Percentiles rank a stretch among this genome's conserved stretches.
phyloP scores from a whole-genome alignment of 2,329 filamentous ascomycete genomes.

The Colletotrichum sp. region DNA sequence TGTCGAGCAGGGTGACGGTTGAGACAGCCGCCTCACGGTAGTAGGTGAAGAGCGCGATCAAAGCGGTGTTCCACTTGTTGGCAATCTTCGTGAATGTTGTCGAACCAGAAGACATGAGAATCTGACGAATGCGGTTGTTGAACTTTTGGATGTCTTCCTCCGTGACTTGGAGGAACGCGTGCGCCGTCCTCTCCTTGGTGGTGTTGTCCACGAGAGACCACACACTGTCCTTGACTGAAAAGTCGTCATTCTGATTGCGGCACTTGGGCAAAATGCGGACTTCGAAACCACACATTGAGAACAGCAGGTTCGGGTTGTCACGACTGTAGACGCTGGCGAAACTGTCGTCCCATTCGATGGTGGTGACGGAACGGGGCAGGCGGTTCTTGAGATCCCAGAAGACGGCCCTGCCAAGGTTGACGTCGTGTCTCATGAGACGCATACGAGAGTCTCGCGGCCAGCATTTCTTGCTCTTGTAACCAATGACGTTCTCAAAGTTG shows the following conservation, averaged over 20 bases:
- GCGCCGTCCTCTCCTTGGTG: slow-evolving; percentile 94
- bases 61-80: slow-evolving; percentile 98
- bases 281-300: slow-evolving; percentile 98
- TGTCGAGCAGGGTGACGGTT: slow-evolving; percentile 91
- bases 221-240: slow-evolving; percentile 95
- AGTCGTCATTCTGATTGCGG: slow-evolving; percentile 94
- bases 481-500: slow-evolving; percentile 99
- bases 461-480: slow-evolving; percentile 99
- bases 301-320: slow-evolving; percentile 95
- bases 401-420: slow-evolving; percentile 94
- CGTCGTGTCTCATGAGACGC: slow-evolving; percentile 98
- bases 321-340: slow-evolving; percentile 98
- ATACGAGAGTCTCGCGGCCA: slow-evolving; percentile 98
- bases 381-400: slow-evolving; percentile 99
- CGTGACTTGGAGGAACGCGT: slow-evolving; percentile 96
- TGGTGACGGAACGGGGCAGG: slow-evolving; percentile 90
- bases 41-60: slow-evolving; percentile 98
- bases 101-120: slow-evolving; percentile 98
- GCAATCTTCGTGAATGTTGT: slow-evolving; percentile 99
- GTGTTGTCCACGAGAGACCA: slow-evolving; percentile 98
- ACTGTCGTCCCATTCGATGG: slow-evolving; percentile 98
- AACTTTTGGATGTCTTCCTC: slow-evolving; percentile 99
- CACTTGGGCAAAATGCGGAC: slow-evolving; percentile 95
- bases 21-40: slow-evolving; percentile 98
- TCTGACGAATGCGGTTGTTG: slow-evolving; percentile 98